Conservation (phyloP, 257 asterid genomes). For the Lantana camara region DNA sequence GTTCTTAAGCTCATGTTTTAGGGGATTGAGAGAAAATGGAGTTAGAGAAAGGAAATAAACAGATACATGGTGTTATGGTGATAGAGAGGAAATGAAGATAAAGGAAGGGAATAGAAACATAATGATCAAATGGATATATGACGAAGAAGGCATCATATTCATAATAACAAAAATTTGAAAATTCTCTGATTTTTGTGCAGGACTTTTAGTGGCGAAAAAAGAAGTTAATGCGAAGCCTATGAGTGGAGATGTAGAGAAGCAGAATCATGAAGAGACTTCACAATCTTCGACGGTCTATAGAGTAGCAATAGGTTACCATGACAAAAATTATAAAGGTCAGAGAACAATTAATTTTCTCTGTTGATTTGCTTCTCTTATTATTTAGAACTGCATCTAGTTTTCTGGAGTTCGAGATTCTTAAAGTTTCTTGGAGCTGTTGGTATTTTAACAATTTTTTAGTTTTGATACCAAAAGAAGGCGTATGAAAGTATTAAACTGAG, state of each 20-base stretch:
- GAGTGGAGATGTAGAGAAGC: conserved; percentile 32
- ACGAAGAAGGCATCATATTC: conserved; percentile 11
- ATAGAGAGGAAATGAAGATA: no score
- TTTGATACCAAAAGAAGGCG: not conserved
- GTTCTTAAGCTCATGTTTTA: not conserved
- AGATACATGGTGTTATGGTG: no score
- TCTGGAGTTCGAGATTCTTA: conserved; percentile 1
- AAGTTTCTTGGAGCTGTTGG: conserved; percentile 1
- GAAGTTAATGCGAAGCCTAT: conserved; percentile 25
- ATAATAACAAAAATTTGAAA: conserved; percentile 11
- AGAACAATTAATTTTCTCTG: conserved; percentile 9
- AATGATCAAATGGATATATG: not conserved
- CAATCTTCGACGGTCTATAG: conserved; percentile 30
- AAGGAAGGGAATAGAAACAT: conserved; percentile 4
- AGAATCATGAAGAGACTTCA: conserved; percentile 29
- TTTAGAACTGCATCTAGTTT: conserved; percentile 7
- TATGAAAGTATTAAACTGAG: not conserved
- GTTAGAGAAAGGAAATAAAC: not conserved
- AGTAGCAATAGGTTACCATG: conserved; percentile 25
- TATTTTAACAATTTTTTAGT: not conserved
- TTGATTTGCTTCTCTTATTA: conserved; percentile 8
- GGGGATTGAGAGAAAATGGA: not conserved
- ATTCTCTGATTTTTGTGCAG: conserved; percentile 30
- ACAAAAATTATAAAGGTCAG: conserved; percentile 47
- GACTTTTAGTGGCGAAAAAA: conserved; percentile 35